Evolutionary conservation across 148 eudicot genomes (phyloP), one percentile per base, ranked within the genome.

Genomic region (Euryodendron excelsum): DNA sequence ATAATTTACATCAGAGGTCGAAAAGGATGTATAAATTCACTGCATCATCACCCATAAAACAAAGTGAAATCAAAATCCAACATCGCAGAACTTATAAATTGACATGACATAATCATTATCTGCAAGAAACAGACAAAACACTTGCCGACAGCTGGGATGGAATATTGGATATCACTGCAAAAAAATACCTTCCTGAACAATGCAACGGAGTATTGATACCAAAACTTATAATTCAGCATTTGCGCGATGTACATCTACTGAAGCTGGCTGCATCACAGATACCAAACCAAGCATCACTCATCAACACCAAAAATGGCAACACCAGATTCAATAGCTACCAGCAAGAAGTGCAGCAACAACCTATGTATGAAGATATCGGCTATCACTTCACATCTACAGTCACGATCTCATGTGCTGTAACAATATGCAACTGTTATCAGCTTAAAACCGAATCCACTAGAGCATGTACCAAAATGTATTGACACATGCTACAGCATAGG

Each of bases 331-430:
- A 78, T 48, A 36, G 62, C 77, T 69, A 80, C 63, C 76, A 68
- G 79, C 76, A 79, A 34, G 15, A 75, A 47, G 69, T 62, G 67
- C 73, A 79, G 73, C 77, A 80, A 78, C 81, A 82, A 82, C 70
- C 45, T 8, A 55, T 75, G 60, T 71, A 79, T 68, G 31, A 63
- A 61, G 58, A 36, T 50, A 73, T 70, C 71, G 53, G 80, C 77
- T 74, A 78, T 73, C 80, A 83, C 82, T 34, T 62, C 84, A 59
- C 89, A 86, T 87, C 84, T 77, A 83, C 82, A 84, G 79, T 84
- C 73, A 85, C 84, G 82, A 88, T 82, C 85, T 82, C 88, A 79
- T 61, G 30, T 39, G 85, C 93, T 86, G 88, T 84, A 83, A 81
- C 77, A 77, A 55, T 41, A 50, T 55, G 83, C 65, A 86, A 82